phyloP scores from a whole-genome alignment of 169 alveolate genomes.

The Plasmodium coatneyi region DNA sequence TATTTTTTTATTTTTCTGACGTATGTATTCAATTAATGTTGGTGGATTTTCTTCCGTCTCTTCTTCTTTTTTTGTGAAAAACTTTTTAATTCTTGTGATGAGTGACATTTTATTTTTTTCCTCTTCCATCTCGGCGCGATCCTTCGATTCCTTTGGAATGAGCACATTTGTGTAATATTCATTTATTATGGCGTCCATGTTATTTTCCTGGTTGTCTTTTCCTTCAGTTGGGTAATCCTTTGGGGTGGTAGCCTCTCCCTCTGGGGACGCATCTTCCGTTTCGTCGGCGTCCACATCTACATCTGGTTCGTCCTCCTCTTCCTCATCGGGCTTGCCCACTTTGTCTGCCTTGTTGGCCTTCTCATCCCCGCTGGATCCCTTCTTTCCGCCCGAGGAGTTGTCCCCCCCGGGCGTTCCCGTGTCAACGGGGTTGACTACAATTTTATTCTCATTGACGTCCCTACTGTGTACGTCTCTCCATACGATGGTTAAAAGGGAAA shows the following conservation, averaged over 20 bases:
- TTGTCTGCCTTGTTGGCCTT: neutral
- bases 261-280: neutral
- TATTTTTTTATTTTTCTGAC: conserved; percentile 15
- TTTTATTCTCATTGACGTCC: neutral
- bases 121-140: neutral
- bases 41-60: neutral
- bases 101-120: neutral
- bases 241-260: neutral
- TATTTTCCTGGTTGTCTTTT: neutral
- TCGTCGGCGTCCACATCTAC: neutral
- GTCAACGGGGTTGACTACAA: neutral
- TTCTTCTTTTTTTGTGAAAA: neutral
- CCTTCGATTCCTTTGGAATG: neutral
- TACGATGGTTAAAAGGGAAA: neutral
- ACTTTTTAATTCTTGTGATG: neutral
- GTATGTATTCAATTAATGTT: conserved; percentile 36
- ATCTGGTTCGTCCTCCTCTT: neutral
- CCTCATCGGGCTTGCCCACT: neutral
- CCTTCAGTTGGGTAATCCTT: neutral
- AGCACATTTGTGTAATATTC: neutral
- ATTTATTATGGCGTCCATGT: neutral
- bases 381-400: neutral
- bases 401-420: neutral
- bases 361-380: neutral
- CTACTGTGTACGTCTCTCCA: neutral